These are phyloP conservation scores for Didymella segeticola DNA, from an alignment of 2,329 filamentous ascomycete species.

Conservation along the genomic window DNA sequence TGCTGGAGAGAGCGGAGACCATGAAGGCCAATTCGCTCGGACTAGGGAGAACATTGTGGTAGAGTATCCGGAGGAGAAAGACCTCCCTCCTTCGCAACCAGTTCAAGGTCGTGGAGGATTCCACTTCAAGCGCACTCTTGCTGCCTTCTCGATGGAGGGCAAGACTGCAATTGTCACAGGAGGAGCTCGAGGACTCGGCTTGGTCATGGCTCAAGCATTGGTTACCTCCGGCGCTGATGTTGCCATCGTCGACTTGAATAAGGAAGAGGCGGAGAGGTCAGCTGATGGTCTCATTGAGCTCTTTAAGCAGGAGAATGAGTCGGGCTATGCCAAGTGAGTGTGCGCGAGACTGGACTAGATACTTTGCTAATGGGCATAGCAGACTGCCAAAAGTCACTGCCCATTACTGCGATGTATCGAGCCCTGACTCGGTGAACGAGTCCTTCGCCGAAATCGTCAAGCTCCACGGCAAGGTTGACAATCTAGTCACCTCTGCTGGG, in stretches of 20 bases:
- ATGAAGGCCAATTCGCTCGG: constrained; percentile 75
- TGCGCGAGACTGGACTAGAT: no score
- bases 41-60: constrained; percentile 81
- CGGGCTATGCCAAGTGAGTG: constrained; percentile 55
- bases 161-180: constrained; percentile 87
- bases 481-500: constrained; percentile 92
- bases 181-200: constrained; percentile 83
- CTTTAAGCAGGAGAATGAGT: constrained; percentile 80
- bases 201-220: constrained; percentile 92
- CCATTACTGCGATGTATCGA: constrained; percentile 87
- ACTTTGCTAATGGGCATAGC: background rate
- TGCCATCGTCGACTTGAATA: constrained; percentile 92
- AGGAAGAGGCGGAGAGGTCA: constrained; percentile 82
- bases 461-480: constrained; percentile 83
- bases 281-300: constrained; percentile 75
- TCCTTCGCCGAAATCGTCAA: constrained; percentile 74
- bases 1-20: constrained; percentile 52
- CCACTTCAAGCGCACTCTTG: constrained; percentile 84
- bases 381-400: constrained; percentile 84
- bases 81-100: constrained; percentile 73
- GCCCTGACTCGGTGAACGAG: constrained; percentile 76
- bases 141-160: constrained; percentile 84
- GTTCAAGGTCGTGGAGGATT: constrained; percentile 78
- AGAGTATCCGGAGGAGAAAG: constrained; percentile 76
- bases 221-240: constrained; percentile 87